Percentiles rank a stretch among this genome's conserved stretches.
These are phyloP conservation scores for Areca catechu DNA, from an alignment of 176 grass and related monocot species.

Conservation along the genomic window DNA sequence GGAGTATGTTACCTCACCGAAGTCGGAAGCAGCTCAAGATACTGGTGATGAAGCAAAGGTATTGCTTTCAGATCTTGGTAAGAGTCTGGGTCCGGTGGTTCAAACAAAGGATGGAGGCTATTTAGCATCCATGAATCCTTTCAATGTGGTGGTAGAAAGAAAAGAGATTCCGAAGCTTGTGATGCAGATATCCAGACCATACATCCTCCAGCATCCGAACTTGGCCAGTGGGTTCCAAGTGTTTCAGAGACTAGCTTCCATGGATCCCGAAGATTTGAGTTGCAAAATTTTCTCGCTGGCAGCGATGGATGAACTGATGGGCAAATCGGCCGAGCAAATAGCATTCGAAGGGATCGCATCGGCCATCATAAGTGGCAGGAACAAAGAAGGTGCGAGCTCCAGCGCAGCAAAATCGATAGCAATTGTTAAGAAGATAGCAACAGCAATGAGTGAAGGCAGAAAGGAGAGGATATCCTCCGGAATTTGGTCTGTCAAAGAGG, in stretches of 20 bases:
- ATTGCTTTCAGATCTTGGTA: slow-evolving; percentile 59
- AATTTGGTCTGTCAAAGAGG: slow-evolving; percentile 48
- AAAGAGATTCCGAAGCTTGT: slow-evolving; percentile 46
- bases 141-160: slow-evolving; percentile 34
- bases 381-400: slow-evolving; percentile 56
- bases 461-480: slow-evolving; percentile 57
- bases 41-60: slow-evolving; percentile 7
- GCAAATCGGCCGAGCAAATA: slow-evolving; percentile 66
- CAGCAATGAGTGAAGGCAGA: slow-evolving; percentile 46
- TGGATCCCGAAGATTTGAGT: slow-evolving; percentile 38
- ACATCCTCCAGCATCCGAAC: slow-evolving; percentile 40
- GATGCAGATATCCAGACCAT: slow-evolving; percentile 74
- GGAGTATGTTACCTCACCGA: not conserved
- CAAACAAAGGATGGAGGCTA: slow-evolving; percentile 74
- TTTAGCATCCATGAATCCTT: slow-evolving; percentile 76
- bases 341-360: slow-evolving; percentile 85
- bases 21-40: not conserved
- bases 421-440: slow-evolving; percentile 41
- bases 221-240: slow-evolving; percentile 56
- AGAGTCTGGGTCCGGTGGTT: slow-evolving; percentile 43
- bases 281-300: slow-evolving; percentile 38
- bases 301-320: slow-evolving; percentile 52
- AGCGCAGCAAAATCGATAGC: slow-evolving; percentile 47
- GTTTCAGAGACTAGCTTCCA: slow-evolving; percentile 57
- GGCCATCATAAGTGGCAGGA: slow-evolving; percentile 63